Evolutionary conservation across 129 eudicot species (phyloP), one percentile per base, ranked within the genome.

Genomic region (Artemisia argyi): DNA sequence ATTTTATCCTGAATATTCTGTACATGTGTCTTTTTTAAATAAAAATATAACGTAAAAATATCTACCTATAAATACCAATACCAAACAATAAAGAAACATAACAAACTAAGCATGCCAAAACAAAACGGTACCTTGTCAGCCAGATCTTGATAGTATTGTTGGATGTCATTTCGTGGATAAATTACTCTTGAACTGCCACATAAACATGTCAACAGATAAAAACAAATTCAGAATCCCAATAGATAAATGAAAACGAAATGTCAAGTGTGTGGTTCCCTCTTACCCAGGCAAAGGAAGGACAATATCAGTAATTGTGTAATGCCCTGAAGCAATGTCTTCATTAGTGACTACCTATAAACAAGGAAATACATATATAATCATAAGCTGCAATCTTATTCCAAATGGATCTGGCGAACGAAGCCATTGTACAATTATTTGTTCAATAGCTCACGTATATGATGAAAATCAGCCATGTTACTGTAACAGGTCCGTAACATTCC

Each of bases 231-330:
- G 15, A 17, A 64, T 50, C 66, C 14, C 18, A 78, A 70, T 42
- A 50, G 66, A 30, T 15, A 61, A 59, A 79, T 4, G 56, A 65
- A 51, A 49, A 17, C 11, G 3, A 65, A 65, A 60, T 66, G 32
- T 46, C 9, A 54, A 35, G 63, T 48, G 72, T 48, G 51, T 26
- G 61, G 32, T 48, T 61, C 39, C 13, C n/a, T 20, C 77, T 80
- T 80, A 89, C 98, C 98, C 98, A 48, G 98, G 98, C 76, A 89
- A 83, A 39, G 96, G 96, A 82, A 89, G 96, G 65, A 89, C 86
- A 67, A 92, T 68, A 74, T 92, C 98, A 12, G 85, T 81, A 68
- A 80, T 55, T 26, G 87, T 73, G 74, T 92, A 92, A 47, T 66
- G 77, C 30, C 87, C 94, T 32, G 93, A 76, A 73, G 68, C 71